A percentile compares a stretch with the other conserved stretches of the same genome.
Evolutionary conservation across 2,329 filamentous ascomycete species (phyloP).

Genomic region (Aspergillus brunneoviolaceus): DNA sequence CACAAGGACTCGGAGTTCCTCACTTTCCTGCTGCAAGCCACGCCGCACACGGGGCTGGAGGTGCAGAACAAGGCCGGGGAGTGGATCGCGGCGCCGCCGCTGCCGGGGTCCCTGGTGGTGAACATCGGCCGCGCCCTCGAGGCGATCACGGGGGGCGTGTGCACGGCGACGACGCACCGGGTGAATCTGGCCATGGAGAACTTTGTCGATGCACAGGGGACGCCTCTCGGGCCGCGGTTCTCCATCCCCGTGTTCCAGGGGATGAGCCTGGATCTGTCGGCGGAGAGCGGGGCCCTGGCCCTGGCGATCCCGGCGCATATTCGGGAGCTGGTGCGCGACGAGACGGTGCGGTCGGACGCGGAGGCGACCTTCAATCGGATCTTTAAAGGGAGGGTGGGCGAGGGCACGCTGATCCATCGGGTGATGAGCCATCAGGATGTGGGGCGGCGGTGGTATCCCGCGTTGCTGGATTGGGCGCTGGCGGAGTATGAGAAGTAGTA

Average conservation of each 20-base stretch:
- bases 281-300: constrained; percentile 23
- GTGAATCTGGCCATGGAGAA: constrained; percentile 31
- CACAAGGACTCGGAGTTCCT: constrained; percentile 54
- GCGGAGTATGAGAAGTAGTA: constrained; percentile 21
- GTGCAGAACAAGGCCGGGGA: constrained; percentile 49
- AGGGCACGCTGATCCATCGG: constrained; percentile 37
- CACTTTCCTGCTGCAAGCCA: constrained; percentile 50
- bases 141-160: constrained; percentile 36
- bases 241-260: constrained; percentile 40
- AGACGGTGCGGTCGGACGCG: constrained; percentile 36
- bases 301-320: constrained; percentile 32
- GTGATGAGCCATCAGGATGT: constrained; percentile 41
- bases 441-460: constrained; percentile 38
- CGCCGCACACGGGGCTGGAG: constrained; percentile 46
- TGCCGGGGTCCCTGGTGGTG: constrained; percentile 49
- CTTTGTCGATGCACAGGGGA: constrained; percentile 25
- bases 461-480: constrained; percentile 31
- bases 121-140: constrained; percentile 47
- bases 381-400: constrained; percentile 31
- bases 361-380: constrained; percentile 38
- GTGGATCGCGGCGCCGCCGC: constrained; percentile 48
- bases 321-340: constrained; percentile 18
- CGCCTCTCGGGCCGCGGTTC: constrained; percentile 32
- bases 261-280: constrained; percentile 34
- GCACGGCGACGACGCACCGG: constrained; percentile 38